Evolutionary conservation across 805 yeast genomes (phyloP).

Genomic region (Ogataea methanolica): DNA sequence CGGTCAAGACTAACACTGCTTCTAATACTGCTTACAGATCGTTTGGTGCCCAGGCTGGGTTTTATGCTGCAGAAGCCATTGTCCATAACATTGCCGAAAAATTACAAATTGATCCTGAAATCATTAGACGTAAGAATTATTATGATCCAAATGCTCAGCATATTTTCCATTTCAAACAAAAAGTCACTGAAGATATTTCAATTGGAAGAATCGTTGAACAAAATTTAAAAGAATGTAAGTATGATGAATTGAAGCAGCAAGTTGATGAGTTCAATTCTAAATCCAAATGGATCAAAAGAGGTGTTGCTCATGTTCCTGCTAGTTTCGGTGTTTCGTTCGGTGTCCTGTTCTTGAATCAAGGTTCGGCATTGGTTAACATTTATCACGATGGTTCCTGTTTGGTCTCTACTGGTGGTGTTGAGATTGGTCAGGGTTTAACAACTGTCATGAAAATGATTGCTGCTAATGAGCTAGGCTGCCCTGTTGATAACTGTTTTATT

Average conservation of each 20-base stretch:
- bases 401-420: conserved; percentile 45
- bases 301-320: conserved; percentile 42
- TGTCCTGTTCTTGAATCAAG: conserved; percentile 41
- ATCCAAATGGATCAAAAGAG: conserved; percentile 43
- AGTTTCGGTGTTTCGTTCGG: conserved; percentile 46
- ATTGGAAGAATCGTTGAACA: conserved; percentile 33
- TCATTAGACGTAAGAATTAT: conserved; percentile 34
- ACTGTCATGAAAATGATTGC: conserved; percentile 47
- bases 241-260: conserved; percentile 29
- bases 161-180: conserved; percentile 37
- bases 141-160: conserved; percentile 26
- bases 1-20: conserved; percentile 41
- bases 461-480: conserved; percentile 38
- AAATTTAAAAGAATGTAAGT: conserved; percentile 32
- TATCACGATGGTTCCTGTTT: conserved; percentile 43
- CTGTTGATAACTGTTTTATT: conserved; percentile 36
- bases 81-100: conserved; percentile 36
- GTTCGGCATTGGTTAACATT: conserved; percentile 43
- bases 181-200: conserved; percentile 36
- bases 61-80: conserved; percentile 39
- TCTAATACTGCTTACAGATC: conserved; percentile 47
- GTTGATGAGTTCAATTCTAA: conserved; percentile 36
- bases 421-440: conserved; percentile 45
- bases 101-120: conserved; percentile 36
- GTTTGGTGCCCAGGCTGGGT: conserved; percentile 49